Evolutionary conservation across 768 basidiomycete species (phyloP), one percentile per base, ranked within the genome.

Genomic region (Dentipellis fragilis): DNA sequence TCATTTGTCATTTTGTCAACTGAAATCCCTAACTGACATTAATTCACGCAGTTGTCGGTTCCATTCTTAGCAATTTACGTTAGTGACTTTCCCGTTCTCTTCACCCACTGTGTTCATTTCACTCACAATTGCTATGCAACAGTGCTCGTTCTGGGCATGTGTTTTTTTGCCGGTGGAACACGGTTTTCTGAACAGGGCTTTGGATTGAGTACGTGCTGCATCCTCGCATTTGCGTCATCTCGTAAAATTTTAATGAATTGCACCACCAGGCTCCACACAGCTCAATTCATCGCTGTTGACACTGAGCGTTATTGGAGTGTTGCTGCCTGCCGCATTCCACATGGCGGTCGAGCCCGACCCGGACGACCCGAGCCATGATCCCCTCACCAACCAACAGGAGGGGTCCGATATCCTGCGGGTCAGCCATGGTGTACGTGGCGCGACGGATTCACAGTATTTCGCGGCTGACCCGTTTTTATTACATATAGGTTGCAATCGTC

Each of bases 71-170:
- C 46, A 79, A 79, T 63, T 65, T 74, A 7, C 63, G 72, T 73
- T 62, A 57, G 72, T 61, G 14, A 16, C 11, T 34, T 11, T 29
- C 17, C 36, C 2, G 14, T 52, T 23, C 6, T 21, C 29, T 23
- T 9, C 7, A 9, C 14, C n/a, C 46, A 37, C 38, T 29, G n/a
- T 11, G 10, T 14, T 5, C 11, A 29, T 21, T 54, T 45, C 14
- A 38, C 38, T 52, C n/a, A 29, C 47, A 62, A 60, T 57, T 19
- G 56, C 10, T 21, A 42, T 52, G 51, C 14, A 19, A 14, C 51
- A 87, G 85, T 91, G 36, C 76, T 93, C 51, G 83, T 93, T 16
- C 75, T 92, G 34, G 90, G 90, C 50, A 90, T 93, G 90, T 91
- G 89, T 64, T 92, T 92, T 71, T 91, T 92, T 61, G 88, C 86